phyloP scores from a whole-genome alignment of 495 filamentous ascomycete genomes.

The Achaetomiella virescens region DNA sequence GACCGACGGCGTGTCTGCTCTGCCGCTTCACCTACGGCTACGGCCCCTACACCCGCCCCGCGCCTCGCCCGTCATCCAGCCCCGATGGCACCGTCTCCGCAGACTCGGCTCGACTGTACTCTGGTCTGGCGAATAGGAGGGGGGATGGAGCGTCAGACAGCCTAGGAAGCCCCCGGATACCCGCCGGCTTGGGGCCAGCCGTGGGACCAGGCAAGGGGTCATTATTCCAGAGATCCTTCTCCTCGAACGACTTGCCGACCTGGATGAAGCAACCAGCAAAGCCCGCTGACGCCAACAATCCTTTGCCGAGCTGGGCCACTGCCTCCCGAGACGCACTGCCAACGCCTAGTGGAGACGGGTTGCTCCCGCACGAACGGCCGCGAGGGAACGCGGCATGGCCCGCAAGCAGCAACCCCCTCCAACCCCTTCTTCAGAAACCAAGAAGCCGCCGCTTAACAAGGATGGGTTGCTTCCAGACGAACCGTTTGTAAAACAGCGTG shows the following conservation, averaged over 20 bases:
- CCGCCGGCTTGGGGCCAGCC: background rate
- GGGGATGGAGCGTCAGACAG: background rate
- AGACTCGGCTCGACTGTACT: background rate
- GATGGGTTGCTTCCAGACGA: too few species aligned
- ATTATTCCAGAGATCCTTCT: background rate
- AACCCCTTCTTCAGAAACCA: too few species aligned
- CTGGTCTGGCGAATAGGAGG: background rate
- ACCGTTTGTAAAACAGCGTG: too few species aligned
- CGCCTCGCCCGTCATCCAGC: conserved; percentile 1
- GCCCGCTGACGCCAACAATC: background rate
- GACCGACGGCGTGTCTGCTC: conserved; percentile 23
- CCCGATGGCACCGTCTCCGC: background rate
- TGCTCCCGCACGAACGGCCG: conserved; percentile 15
- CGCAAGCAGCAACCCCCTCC: background rate
- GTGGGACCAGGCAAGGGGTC: too few species aligned
- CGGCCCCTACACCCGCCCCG: conserved; percentile 1
- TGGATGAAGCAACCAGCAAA: conserved; percentile 3
- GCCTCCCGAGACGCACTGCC: background rate
- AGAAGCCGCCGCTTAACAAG: too few species aligned
- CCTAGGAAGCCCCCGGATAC: background rate
- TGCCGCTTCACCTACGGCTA: conserved; percentile 21
- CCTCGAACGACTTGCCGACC: background rate
- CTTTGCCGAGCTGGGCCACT: conserved; percentile 3
- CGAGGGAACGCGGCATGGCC: background rate
- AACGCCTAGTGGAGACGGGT: background rate